Evolutionary conservation across 805 yeast genomes (phyloP), one percentile per base, ranked within the genome.

Genomic region (Yamadazyma sp.): DNA sequence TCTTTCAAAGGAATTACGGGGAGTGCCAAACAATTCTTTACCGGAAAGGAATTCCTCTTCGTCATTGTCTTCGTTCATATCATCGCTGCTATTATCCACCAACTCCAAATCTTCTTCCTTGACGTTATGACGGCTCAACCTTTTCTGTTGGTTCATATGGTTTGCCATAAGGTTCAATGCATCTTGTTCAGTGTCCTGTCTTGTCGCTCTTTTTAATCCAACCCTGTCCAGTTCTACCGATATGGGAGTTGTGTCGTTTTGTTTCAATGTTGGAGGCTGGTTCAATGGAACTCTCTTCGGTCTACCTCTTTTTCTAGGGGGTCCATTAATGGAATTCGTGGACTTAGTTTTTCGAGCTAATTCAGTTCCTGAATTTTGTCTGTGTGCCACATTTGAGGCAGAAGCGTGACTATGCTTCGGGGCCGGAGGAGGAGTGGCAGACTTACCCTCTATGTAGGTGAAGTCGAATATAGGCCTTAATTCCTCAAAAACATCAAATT

Each of bases 381-480:
- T 47, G 30, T 59, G 51, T 13, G 71, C 71, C 5, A 62, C 54
- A 42, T 68, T 68, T 7, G 64, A 54, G 2, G 73, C 73, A n/a
- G 68, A 62, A 3, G 73, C 74, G 44, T 67, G 74, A 45, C 53
- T 64, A 45, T 67, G 73, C 48, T 66, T 67, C 5, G 73, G 74
- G 3, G 73, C 73, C 6, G 73, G 74, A 3, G 74, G 74, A 3
- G 74, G 73, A n/a, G 71, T 57, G 36, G 44, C 59, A 1, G 67
- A 55, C 40, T 57, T 49, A 8, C 73, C 74, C 47, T 68, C 73
- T 16, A 66, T 45, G 46, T 67, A 53, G 59, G 63, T 62, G 53
- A 76, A 84, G 22, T 80, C 81, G 44, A 90, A 80, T 15, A 89
- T 64, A 0, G 90, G 85, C 25, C 65, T 60, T 30, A 91, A 67